These are phyloP conservation scores for Stromatinia cepivora DNA, from an alignment of 2,329 filamentous ascomycete genomes.

Conservation along the genomic window DNA sequence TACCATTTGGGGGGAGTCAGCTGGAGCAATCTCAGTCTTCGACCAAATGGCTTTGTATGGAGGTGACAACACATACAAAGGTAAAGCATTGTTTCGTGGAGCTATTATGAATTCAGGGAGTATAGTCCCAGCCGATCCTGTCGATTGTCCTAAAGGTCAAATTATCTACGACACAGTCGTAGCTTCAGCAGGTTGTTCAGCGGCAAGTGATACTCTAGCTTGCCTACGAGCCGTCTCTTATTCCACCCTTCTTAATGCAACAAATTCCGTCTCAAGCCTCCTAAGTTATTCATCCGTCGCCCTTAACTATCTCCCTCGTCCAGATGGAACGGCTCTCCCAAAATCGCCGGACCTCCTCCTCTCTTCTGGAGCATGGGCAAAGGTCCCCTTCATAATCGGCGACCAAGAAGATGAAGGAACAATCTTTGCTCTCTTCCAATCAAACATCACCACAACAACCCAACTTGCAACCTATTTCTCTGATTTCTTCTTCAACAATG, in stretches of 20 bases:
- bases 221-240: constrained; percentile 66
- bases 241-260: constrained; percentile 61
- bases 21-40: constrained; percentile 70
- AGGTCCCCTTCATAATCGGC: constrained; percentile 66
- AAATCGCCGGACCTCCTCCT: constrained; percentile 63
- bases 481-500: constrained; percentile 58
- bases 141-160: constrained; percentile 68
- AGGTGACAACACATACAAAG: constrained; percentile 73
- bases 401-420: constrained; percentile 82
- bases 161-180: constrained; percentile 64
- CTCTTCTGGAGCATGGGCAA: constrained; percentile 53
- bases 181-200: constrained; percentile 59
- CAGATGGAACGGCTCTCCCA: constrained; percentile 64
- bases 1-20: constrained; percentile 50
- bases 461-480: constrained; percentile 63
- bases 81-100: constrained; percentile 70
- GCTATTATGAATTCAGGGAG: constrained; percentile 78
- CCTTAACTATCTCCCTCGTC: constrained; percentile 72
- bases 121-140: constrained; percentile 59
- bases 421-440: constrained; percentile 68
- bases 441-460: constrained; percentile 62
- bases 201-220: constrained; percentile 56
- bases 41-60: constrained; percentile 75
- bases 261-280: constrained; percentile 68
- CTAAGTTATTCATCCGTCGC: constrained; percentile 68